These are phyloP conservation scores for Isoetes taiwanensis DNA, from an alignment of 75 land plant genomes.

Conservation along the genomic window DNA sequence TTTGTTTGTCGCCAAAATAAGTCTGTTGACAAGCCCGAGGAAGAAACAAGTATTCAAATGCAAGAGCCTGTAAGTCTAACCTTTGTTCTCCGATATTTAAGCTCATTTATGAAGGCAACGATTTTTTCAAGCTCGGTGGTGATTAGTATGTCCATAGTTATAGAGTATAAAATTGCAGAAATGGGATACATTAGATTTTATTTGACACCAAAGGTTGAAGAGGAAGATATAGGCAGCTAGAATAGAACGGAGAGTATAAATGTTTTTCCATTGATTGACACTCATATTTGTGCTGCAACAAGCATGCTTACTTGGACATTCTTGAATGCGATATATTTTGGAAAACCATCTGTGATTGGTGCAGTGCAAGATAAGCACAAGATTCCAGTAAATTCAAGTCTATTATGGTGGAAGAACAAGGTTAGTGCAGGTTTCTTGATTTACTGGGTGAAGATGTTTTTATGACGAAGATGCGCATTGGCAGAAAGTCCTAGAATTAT, in stretches of 20 bases:
- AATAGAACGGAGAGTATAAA: too few relatives aligned
- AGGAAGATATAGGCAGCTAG: too few relatives aligned
- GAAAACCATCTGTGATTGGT: conserved; percentile 74
- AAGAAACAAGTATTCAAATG: neutral
- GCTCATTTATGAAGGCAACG: conserved; percentile 4
- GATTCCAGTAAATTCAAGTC: too few relatives aligned
- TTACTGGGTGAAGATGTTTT: too few relatives aligned
- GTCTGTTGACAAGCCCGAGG: conserved; percentile 51
- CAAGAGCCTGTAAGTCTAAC: conserved; percentile 1
- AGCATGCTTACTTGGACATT: conserved; percentile 62
- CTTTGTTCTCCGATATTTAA: neutral
- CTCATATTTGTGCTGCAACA: conserved; percentile 62
- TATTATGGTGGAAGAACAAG: too few relatives aligned
- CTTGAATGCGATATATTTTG: conserved; percentile 46
- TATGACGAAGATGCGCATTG: too few relatives aligned
- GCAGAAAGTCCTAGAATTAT: too few relatives aligned
- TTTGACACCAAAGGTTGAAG: conserved; percentile 95
- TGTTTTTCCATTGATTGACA: conserved; percentile 62
- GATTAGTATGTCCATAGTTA: neutral
- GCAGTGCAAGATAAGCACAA: conserved; percentile 83
- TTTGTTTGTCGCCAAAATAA: conserved; percentile 86
- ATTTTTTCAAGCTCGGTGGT: neutral
- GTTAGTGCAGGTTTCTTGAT: too few relatives aligned
- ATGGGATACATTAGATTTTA: conserved; percentile 92
- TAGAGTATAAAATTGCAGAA: conserved; percentile 65